A percentile compares a stretch with the other conserved stretches of the same genome.
Evolutionary conservation across 805 yeast species (phyloP).

Genomic region (Cyberlindnera veronae): DNA sequence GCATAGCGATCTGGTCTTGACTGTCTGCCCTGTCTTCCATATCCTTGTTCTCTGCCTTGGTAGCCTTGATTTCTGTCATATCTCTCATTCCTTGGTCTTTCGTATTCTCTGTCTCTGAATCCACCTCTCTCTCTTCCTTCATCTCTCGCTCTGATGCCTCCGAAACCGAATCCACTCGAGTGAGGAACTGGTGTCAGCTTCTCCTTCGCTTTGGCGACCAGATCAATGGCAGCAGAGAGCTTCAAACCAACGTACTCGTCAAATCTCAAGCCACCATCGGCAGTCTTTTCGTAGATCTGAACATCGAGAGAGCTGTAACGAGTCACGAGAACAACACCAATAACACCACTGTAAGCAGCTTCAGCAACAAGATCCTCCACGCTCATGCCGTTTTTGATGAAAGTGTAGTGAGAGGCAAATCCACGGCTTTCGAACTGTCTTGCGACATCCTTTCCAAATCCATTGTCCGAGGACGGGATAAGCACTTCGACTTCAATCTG

Average conservation of each 20-base stretch:
- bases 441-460: conserved; percentile 40
- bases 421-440: conserved; percentile 38
- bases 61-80: background rate
- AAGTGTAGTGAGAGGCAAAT: conserved; percentile 39
- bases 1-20: too few relatives aligned
- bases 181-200: conserved; percentile 5
- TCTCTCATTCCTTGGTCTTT: background rate
- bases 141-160: background rate
- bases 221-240: conserved; percentile 59
- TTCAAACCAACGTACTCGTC: conserved; percentile 79
- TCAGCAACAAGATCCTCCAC: conserved; percentile 55
- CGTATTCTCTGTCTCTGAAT: background rate
- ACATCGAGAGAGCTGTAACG: conserved; percentile 55
- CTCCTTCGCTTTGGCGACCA: conserved; percentile 43
- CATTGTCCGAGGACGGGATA: conserved; percentile 44
- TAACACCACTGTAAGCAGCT: conserved; percentile 76
- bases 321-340: conserved; percentile 66
- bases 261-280: conserved; percentile 72
- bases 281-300: conserved; percentile 65
- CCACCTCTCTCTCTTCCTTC: background rate
- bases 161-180: background rate
- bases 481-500: conserved; percentile 45
- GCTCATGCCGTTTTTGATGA: conserved; percentile 40
- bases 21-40: background rate
- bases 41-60: background rate